Conservation (phyloP, 2,329 filamentous ascomycete genomes). For the Epichloe gansuensis region DNA sequence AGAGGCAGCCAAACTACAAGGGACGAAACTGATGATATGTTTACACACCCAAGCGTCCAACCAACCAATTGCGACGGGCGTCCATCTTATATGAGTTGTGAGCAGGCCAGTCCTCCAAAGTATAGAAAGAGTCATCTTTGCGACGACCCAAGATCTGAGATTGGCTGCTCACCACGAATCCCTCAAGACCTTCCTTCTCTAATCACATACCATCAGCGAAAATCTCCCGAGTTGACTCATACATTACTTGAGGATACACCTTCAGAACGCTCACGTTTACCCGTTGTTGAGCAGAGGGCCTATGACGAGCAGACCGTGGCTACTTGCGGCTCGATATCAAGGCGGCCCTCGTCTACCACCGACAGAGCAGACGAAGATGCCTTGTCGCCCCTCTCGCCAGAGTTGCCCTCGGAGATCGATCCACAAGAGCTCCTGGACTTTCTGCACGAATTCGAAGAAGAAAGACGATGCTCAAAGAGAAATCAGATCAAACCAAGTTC, state of each 20-base stretch:
- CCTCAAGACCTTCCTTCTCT: neutral
- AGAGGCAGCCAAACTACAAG: neutral
- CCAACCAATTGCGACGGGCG: neutral
- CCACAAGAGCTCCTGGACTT: slow-evolving; percentile 6
- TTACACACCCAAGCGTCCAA: neutral
- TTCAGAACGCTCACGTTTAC: neutral
- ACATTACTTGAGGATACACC: neutral
- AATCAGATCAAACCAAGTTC: neutral
- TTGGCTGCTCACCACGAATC: neutral
- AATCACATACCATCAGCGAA: neutral
- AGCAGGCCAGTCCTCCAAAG: neutral
- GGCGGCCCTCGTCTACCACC: neutral
- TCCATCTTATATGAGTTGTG: neutral
- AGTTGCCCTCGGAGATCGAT: neutral
- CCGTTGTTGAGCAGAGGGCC: neutral
- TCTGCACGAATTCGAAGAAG: slow-evolving; percentile 2
- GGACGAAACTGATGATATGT: neutral
- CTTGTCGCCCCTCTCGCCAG: neutral
- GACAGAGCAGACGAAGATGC: neutral
- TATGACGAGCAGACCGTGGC: neutral
- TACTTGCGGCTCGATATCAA: slow-evolving; percentile 1
- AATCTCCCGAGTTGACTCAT: neutral
- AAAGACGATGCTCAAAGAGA: neutral
- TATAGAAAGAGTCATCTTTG: neutral
- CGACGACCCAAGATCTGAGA: neutral